Percentiles rank a stretch among this genome's conserved stretches.
Conservation (phyloP, 495 filamentous ascomycete genomes). For the Pseudomonodictys pantanalensis region DNA sequence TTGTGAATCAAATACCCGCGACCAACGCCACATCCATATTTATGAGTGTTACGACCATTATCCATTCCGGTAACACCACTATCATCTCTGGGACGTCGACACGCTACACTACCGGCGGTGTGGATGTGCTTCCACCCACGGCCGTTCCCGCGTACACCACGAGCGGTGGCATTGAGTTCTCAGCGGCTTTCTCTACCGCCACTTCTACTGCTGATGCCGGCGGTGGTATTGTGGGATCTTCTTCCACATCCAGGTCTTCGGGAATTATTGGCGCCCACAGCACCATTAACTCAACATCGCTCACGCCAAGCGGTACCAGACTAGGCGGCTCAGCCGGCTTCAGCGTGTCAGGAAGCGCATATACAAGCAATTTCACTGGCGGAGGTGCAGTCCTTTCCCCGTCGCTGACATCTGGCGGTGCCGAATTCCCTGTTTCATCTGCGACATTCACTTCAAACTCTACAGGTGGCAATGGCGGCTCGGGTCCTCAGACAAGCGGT, state of each 20-base stretch:
- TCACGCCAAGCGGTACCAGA: background rate
- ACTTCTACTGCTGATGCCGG: background rate
- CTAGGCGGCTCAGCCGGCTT: background rate
- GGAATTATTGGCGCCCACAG: background rate
- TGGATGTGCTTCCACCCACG: background rate
- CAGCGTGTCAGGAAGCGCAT: background rate
- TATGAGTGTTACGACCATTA: constrained; percentile 11
- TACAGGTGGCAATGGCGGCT: background rate
- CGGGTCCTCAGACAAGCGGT: background rate
- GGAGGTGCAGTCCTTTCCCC: background rate
- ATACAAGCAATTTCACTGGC: constrained; percentile 9
- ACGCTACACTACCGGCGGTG: background rate
- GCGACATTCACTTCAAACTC: constrained; percentile 3
- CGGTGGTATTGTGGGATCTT: background rate
- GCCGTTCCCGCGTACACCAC: constrained; percentile 13
- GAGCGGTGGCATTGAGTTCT: background rate
- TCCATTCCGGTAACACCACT: constrained; percentile 1
- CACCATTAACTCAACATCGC: background rate
- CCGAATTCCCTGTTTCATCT: background rate
- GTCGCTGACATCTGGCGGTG: background rate
- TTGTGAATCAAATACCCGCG: background rate
- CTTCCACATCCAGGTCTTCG: constrained; percentile 4
- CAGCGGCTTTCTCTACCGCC: background rate
- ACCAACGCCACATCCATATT: background rate
- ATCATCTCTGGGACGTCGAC: constrained; percentile 9